Evolutionary conservation across 495 filamentous ascomycete genomes (phyloP).

Genomic region (Hypoxylon cercidicola): DNA sequence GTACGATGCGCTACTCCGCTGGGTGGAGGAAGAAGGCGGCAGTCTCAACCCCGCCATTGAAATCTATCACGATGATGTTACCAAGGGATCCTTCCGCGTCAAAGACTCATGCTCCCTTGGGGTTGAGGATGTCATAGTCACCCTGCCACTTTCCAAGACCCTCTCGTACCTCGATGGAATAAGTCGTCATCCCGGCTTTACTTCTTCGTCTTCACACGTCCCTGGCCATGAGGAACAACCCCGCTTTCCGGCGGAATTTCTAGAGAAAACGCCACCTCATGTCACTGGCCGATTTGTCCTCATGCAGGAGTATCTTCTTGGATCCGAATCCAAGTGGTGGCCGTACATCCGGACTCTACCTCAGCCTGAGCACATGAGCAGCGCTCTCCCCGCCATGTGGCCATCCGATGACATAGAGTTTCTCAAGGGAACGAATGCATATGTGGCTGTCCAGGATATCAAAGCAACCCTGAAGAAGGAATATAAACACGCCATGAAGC

Average conservation of each 20-base stretch:
- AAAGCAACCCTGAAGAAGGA: conserved; percentile 52
- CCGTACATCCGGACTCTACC: conserved; percentile 62
- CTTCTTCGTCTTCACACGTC: conserved; percentile 13
- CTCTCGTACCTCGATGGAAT: conserved; percentile 60
- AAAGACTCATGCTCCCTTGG: conserved; percentile 31
- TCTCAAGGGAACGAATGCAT: conserved; percentile 61
- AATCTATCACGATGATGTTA: conserved; percentile 55
- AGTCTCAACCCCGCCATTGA: conserved; percentile 55
- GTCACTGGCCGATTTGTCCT: conserved; percentile 61
- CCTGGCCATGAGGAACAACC: neutral
- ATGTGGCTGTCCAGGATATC: conserved; percentile 57
- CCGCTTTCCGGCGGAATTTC: conserved; percentile 52
- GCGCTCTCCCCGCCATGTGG: conserved; percentile 55
- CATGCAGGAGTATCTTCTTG: conserved; percentile 58
- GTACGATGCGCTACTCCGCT: conserved; percentile 43
- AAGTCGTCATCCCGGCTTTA: conserved; percentile 41
- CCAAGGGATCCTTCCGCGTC: conserved; percentile 57
- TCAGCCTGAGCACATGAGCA: conserved; percentile 54
- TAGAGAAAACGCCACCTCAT: conserved; percentile 51
- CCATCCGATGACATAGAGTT: conserved; percentile 57
- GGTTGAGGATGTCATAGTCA: conserved; percentile 49
- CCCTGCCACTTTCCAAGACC: conserved; percentile 51
- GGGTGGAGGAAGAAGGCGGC: conserved; percentile 52
- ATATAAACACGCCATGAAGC: conserved; percentile 54
- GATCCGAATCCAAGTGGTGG: conserved; percentile 59